Percentiles rank a stretch among this genome's conserved stretches.
phyloP scores from a whole-genome alignment of 2,329 filamentous ascomycete species.

The Xylariaceae sp. region DNA sequence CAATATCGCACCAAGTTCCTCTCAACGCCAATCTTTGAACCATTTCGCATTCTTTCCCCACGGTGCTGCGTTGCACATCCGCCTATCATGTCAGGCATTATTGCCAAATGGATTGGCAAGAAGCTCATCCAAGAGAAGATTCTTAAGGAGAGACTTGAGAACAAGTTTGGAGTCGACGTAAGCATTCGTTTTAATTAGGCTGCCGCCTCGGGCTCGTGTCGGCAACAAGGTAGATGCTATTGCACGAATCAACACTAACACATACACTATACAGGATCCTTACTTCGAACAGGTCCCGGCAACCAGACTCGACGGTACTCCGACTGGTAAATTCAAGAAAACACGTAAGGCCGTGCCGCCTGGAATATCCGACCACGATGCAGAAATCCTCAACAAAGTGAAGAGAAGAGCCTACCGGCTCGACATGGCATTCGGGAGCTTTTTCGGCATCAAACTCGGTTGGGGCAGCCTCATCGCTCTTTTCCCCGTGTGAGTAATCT shows the following conservation, averaged over 20 bases:
- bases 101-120: slow-evolving; percentile 19
- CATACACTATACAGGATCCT: slow-evolving; percentile 69
- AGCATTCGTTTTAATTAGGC: neutral
- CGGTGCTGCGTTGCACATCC: neutral
- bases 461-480: slow-evolving; percentile 85
- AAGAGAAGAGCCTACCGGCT: slow-evolving; percentile 81
- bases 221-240: neutral
- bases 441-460: slow-evolving; percentile 78
- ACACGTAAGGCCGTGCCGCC: slow-evolving; percentile 78
- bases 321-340: slow-evolving; percentile 70
- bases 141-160: slow-evolving; percentile 21
- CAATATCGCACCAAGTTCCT: neutral
- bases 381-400: slow-evolving; percentile 75
- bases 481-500: slow-evolving; percentile 65
- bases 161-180: slow-evolving; percentile 19
- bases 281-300: slow-evolving; percentile 82
- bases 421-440: slow-evolving; percentile 78
- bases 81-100: slow-evolving; percentile 12
- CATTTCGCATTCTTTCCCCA: neutral
- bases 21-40: neutral
- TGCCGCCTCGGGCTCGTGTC: neutral
- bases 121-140: slow-evolving; percentile 22
- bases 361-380: slow-evolving; percentile 80
- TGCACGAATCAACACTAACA: slow-evolving; percentile 27
- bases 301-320: slow-evolving; percentile 61